These are phyloP conservation scores for Stephanodiscus triporus DNA, from an alignment of 108 stramenopile genomes.

Conservation along the genomic window DNA sequence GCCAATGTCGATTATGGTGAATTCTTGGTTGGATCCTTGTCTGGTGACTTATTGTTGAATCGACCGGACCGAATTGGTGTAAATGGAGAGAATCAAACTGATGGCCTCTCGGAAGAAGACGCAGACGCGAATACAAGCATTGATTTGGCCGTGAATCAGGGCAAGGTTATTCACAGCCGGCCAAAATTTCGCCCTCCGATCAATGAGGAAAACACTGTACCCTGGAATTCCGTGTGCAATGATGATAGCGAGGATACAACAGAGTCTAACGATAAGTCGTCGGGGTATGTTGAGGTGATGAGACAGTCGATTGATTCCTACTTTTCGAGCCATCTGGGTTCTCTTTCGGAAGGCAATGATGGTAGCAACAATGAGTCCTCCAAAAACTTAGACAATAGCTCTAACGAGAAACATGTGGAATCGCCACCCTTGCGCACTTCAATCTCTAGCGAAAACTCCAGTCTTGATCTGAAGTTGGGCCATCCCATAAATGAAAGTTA, in stretches of 20 bases:
- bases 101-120: background rate
- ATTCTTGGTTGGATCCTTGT: background rate
- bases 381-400: background rate
- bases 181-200: background rate
- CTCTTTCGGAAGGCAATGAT: background rate
- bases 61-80: background rate
- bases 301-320: background rate
- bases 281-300: slow-evolving; percentile 4
- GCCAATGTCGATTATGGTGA: background rate
- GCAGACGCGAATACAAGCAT: slow-evolving; percentile 1
- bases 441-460: background rate
- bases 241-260: background rate
- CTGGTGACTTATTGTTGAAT: background rate
- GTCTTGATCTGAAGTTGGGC: background rate
- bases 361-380: background rate
- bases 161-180: background rate
- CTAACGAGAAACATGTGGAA: background rate
- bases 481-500: slow-evolving; percentile 4
- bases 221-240: slow-evolving; percentile 3
- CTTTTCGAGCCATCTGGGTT: background rate
- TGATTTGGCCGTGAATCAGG: background rate
- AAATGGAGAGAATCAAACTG: background rate
- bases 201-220: background rate
- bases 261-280: background rate
- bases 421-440: background rate